These are phyloP conservation scores for Heterobasidion irregulare DNA, from an alignment of 1,284 basidiomycete species.

Conservation along the genomic window DNA sequence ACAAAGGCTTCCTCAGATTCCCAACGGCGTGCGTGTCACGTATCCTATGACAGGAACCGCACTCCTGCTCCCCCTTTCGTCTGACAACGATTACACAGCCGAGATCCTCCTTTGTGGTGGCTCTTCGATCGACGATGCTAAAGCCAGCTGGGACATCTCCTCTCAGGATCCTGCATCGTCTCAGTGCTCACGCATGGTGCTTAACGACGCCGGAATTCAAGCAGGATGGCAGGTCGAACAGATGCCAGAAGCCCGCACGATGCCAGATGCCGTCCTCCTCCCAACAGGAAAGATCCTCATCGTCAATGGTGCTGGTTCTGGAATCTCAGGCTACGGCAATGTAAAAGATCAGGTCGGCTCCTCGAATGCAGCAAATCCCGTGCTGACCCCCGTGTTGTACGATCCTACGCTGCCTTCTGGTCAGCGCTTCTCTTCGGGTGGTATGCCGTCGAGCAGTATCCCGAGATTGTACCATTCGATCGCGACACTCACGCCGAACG, in stretches of 20 bases:
- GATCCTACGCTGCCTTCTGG: slow-evolving; percentile 53
- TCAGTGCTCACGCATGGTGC: slow-evolving; percentile 65
- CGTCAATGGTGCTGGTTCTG: slow-evolving; percentile 68
- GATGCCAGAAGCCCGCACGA: slow-evolving; percentile 67
- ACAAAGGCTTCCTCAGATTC: slow-evolving; percentile 55
- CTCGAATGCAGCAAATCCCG: slow-evolving; percentile 78
- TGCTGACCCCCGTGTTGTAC: slow-evolving; percentile 68
- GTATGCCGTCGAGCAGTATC: slow-evolving; percentile 62
- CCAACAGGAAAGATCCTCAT: slow-evolving; percentile 74
- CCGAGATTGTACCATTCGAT: slow-evolving; percentile 81
- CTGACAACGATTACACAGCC: slow-evolving; percentile 53
- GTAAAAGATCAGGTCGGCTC: slow-evolving; percentile 59
- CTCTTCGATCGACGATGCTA: slow-evolving; percentile 57
- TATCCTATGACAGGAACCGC: slow-evolving; percentile 77
- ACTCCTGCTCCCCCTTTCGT: slow-evolving; percentile 62
- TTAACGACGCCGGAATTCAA: slow-evolving; percentile 57
- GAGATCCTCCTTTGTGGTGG: slow-evolving; percentile 77
- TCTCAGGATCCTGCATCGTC: slow-evolving; percentile 63
- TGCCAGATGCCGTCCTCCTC: slow-evolving; percentile 77
- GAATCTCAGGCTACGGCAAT: slow-evolving; percentile 83
- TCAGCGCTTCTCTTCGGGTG: slow-evolving; percentile 51
- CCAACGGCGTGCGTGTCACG: slow-evolving; percentile 74
- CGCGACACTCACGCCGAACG: slow-evolving; percentile 63
- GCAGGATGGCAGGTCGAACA: slow-evolving; percentile 67
- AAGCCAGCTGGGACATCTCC: slow-evolving; percentile 51